These are phyloP conservation scores for Trichoderma sp. DNA, from an alignment of 2,329 filamentous ascomycete species.

Conservation along the genomic window DNA sequence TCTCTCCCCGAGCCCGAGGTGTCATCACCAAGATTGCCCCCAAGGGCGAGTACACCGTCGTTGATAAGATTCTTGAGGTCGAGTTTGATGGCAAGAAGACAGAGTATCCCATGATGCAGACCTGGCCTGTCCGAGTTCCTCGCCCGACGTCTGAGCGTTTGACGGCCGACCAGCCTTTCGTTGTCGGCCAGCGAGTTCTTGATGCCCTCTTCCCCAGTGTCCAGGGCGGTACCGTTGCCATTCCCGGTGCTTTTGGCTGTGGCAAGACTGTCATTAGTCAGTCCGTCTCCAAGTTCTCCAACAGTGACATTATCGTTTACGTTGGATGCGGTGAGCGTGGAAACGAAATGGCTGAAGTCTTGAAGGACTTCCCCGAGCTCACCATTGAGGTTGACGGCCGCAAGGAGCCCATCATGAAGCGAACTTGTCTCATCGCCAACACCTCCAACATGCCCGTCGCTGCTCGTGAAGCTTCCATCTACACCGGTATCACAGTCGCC, in stretches of 20 bases:
- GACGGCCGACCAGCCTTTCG: slow-evolving; percentile 82
- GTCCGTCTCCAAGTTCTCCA: slow-evolving; percentile 98
- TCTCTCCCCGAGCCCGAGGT: slow-evolving; percentile 85
- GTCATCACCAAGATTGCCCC: slow-evolving; percentile 87
- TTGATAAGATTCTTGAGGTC: slow-evolving; percentile 88
- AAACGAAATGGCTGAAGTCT: slow-evolving; percentile 99
- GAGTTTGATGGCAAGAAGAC: slow-evolving; percentile 97
- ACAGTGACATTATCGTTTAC: slow-evolving; percentile 98
- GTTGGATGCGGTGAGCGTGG: slow-evolving; percentile 90
- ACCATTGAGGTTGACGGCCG: slow-evolving; percentile 91
- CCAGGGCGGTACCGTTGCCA: slow-evolving; percentile 95
- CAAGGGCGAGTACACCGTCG: slow-evolving; percentile 91
- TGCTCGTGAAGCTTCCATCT: slow-evolving; percentile 96
- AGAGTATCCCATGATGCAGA: slow-evolving; percentile 97
- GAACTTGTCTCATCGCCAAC: slow-evolving; percentile 96
- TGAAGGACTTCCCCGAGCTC: slow-evolving; percentile 99
- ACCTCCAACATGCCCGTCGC: slow-evolving; percentile 99
- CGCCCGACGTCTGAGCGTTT: slow-evolving; percentile 90
- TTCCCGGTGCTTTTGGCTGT: slow-evolving; percentile 96
- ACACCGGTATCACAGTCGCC: slow-evolving; percentile 90
- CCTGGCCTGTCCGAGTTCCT: slow-evolving; percentile 95
- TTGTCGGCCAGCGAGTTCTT: slow-evolving; percentile 94
- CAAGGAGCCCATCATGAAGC: slow-evolving; percentile 99
- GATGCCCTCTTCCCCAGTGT: slow-evolving; percentile 96
- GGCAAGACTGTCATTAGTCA: slow-evolving; percentile 99